Evolutionary conservation across 441 rosid genomes (phyloP), one percentile per base, ranked within the genome.

Genomic region (Populus tomentosa): DNA sequence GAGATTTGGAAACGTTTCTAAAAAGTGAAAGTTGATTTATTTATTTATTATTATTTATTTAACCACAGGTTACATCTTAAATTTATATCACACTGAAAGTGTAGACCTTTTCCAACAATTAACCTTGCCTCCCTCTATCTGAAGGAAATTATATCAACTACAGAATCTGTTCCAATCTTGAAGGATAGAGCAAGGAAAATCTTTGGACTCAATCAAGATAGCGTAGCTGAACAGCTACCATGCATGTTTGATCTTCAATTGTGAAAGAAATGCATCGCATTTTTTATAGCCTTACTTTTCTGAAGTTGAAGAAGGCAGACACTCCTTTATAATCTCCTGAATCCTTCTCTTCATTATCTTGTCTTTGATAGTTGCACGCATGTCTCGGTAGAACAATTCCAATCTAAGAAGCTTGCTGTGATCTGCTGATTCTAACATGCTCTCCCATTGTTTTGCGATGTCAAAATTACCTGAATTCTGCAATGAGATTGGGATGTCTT

Each of bases 291-390:
- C 30, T 36, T 66, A 56, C 30, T 71, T 59, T 76, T 7, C 80
- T 18, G 84, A 24, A 9, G 80, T 69, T 75, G 90, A 79, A 75
- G 89, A 72, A 64, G 89, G 89, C 75, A 88, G 83, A 79, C 77
- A 85, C 83, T 93, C 97, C 81, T 89, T 86, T 65, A 93, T 81
- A 50, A 95, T 79, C 84, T 94, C 97, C 82, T 89, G 92, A 62
- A 94, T 91, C 82, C 94, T 85, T 83, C 81, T 89, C 86, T 92
- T 91, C 90, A 94, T 78, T 67, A 89, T 82, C 88, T 91, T 91
- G 81, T 94, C 97, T 84, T 93, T 90, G 14, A 95, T 94, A 23
- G 92, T 90, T 1, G 86, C 80, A 24, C 90, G 83, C 95, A 91
- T 89, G 86, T 85, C 89, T 79, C 87, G 82, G 77, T 95, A 90